phyloP scores from a whole-genome alignment of 768 basidiomycete species.

The Suillus placidus region DNA sequence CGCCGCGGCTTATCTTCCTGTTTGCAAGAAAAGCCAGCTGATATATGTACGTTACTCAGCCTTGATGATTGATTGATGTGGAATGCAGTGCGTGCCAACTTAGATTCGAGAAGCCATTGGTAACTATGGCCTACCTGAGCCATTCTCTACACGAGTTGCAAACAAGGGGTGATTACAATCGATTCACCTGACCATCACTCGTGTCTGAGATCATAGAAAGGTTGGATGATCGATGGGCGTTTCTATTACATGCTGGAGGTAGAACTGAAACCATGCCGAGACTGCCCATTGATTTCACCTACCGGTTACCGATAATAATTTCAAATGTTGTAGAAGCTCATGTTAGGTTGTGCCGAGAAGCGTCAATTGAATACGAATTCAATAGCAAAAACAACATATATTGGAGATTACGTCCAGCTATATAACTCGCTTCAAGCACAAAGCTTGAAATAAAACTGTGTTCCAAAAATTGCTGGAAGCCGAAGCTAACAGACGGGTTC shows the following conservation, averaged over 20 bases:
- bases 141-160: background rate
- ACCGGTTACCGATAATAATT: background rate
- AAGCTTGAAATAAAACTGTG: conserved; percentile 25
- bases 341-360: too few species aligned
- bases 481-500: conserved; percentile 90
- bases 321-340: too few species aligned
- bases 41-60: background rate
- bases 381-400: background rate
- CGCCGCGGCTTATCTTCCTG: background rate
- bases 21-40: background rate
- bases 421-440: background rate
- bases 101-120: background rate
- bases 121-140: background rate
- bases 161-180: background rate
- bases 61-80: background rate
- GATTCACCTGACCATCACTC: background rate
- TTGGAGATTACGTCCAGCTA: too few species aligned
- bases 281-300: background rate
- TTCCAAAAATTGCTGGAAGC: conserved; percentile 92
- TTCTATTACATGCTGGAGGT: too few species aligned
- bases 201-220: background rate
- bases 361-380: background rate
- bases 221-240: too few species aligned
- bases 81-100: background rate
- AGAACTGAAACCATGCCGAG: too few species aligned